Percentiles rank a stretch among this genome's conserved stretches.
Conservation (phyloP, 805 yeast species). For the Candida anglica region DNA sequence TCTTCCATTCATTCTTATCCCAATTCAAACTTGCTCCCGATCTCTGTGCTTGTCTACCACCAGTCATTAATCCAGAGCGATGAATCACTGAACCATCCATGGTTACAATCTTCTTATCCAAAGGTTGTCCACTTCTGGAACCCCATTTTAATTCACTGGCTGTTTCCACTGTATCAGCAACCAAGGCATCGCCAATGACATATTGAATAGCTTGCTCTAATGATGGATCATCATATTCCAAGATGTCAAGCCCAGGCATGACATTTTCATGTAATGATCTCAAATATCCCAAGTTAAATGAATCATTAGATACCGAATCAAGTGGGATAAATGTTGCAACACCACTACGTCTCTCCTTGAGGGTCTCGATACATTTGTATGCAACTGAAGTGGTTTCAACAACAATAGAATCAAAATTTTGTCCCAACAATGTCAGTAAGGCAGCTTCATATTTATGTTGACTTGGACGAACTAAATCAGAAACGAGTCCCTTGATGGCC, state of each 20-base stretch:
- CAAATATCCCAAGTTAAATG: constrained; percentile 48
- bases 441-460: constrained; percentile 72
- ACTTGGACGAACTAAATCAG: constrained; percentile 75
- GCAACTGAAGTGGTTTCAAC: constrained; percentile 74
- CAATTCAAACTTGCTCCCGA: constrained; percentile 47
- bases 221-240: constrained; percentile 58
- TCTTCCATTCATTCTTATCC: constrained; percentile 67
- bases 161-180: constrained; percentile 64
- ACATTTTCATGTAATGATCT: constrained; percentile 52
- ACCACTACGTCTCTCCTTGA: constrained; percentile 85
- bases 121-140: constrained; percentile 20
- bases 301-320: constrained; percentile 60
- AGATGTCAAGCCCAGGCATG: constrained; percentile 69
- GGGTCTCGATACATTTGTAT: constrained; percentile 67
- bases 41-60: constrained; percentile 61
- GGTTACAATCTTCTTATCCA: constrained; percentile 67
- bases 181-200: constrained; percentile 73
- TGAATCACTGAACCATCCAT: constrained; percentile 82
- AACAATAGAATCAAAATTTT: constrained; percentile 73
- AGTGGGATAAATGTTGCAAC: constrained; percentile 85
- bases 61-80: constrained; percentile 87
- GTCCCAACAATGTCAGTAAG: constrained; percentile 72
- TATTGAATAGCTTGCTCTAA: constrained; percentile 76
- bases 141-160: constrained; percentile 80
- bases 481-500: constrained; percentile 78